phyloP scores from a whole-genome alignment of 441 rosid species.

The Syzygium syzygioides region DNA sequence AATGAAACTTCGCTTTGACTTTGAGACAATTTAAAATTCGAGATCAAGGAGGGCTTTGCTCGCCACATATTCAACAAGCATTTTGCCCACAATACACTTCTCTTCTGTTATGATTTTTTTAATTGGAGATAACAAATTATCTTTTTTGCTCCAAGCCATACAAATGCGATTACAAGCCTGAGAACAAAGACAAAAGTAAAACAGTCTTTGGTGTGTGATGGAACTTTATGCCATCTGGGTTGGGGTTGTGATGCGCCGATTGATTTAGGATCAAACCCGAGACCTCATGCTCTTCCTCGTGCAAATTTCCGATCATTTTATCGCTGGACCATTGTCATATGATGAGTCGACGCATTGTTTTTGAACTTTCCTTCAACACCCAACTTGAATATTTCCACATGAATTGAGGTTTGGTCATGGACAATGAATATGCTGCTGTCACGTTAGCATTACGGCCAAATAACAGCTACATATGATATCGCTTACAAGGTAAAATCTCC shows the following conservation, averaged over 20 bases:
- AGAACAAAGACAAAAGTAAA: neutral
- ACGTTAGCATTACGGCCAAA: neutral
- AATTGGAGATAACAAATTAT: neutral
- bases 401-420: neutral
- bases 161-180: neutral
- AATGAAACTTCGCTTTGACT: neutral
- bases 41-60: neutral
- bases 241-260: neutral
- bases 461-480: neutral
- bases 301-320: neutral
- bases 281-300: neutral
- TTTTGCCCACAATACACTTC: neutral
- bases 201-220: neutral
- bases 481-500: neutral
- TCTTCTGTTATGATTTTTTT: neutral
- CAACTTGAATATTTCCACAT: neutral
- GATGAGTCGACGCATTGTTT: neutral
- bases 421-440: neutral
- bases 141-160: neutral
- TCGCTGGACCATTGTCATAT: neutral
- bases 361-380: neutral
- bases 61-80: neutral
- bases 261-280: neutral
- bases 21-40: neutral
- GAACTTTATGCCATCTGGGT: neutral